phyloP scores from a whole-genome alignment of 2,329 filamentous ascomycete species.

The Neopestalotiopsis sp. region DNA sequence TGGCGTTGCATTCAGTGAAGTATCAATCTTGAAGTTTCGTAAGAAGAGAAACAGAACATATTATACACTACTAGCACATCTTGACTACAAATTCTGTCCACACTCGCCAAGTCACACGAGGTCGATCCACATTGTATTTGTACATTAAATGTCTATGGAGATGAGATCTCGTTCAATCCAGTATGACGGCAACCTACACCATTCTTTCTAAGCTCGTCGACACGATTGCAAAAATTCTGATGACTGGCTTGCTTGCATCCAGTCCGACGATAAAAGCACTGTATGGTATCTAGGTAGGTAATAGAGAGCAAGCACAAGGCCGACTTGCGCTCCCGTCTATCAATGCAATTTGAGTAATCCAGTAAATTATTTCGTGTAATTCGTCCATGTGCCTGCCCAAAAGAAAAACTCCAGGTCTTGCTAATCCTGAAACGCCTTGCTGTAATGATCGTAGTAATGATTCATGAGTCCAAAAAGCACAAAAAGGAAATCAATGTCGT shows the following conservation, averaged over 20 bases:
- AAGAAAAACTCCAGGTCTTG: conserved; percentile 6
- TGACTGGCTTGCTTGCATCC: background rate
- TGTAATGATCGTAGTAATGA: conserved; percentile 13
- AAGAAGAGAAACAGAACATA: too few species aligned
- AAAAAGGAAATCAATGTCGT: conserved; percentile 39
- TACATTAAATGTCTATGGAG: background rate
- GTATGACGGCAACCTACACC: background rate
- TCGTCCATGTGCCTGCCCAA: conserved; percentile 2
- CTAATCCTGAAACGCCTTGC: background rate
- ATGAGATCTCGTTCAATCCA: background rate
- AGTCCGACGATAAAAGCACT: background rate
- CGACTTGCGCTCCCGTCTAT: conserved; percentile 1
- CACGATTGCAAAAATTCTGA: background rate
- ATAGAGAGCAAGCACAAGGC: background rate
- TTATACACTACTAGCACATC: too few species aligned
- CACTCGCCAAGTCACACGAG: too few species aligned
- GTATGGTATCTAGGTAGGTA: background rate
- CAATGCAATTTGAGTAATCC: conserved; percentile 9
- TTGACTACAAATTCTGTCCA: too few species aligned
- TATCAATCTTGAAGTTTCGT: too few species aligned
- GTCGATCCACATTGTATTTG: background rate
- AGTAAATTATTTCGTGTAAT: background rate
- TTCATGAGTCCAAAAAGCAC: background rate
- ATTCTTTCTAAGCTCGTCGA: background rate
- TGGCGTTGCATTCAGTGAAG: too few species aligned